Evolutionary conservation across 129 eudicot species (phyloP), one percentile per base, ranked within the genome.

Genomic region (Flaveria sonorensis): DNA sequence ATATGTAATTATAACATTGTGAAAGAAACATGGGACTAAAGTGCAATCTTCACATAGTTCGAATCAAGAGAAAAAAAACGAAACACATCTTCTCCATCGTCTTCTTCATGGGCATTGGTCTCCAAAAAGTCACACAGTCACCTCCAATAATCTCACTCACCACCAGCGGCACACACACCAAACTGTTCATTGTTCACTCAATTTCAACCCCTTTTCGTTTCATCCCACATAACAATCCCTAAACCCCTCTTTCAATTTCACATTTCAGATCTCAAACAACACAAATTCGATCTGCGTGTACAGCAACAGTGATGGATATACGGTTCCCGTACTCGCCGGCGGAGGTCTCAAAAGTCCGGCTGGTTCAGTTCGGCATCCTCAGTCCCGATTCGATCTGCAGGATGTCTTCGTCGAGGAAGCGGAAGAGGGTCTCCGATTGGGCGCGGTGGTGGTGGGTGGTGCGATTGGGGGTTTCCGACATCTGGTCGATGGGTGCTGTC

Each of bases 251-350:
- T 1, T 30, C 69, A 63, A 63, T 63, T 63, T 15, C 69, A 15
- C 4, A 61, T 26, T 13, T 48, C 82, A 26, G 71, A 82, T 74
- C 86, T 65, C 69, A 70, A 80, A 21, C 43, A 67, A 21, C 63
- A 21, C 40, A 21, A 18, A 52, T 45, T 24, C 60, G 79, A 86
- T 84, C 81, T 48, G 80, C 16, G 12, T 14, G 19, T 28, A 24
- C 21, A 43, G 59, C 48, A 46, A 66, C 74, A 39, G 24, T 61
- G 36, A 93, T 91, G 98, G 97, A 91, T 76, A 81, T 84, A 69
- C 90, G 98, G 74, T 94, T 94, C 79, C 97, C 98, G 5, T 89
- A 62, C 74, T 94, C 98, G 2, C 98, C 98, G 56, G 97, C 97
- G 21, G 98, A 94, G 79, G 98, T 94, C 13, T 87, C 98, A 28